Conservation (phyloP, 2,329 filamentous ascomycete genomes). For the Byssochlamys sp. region DNA sequence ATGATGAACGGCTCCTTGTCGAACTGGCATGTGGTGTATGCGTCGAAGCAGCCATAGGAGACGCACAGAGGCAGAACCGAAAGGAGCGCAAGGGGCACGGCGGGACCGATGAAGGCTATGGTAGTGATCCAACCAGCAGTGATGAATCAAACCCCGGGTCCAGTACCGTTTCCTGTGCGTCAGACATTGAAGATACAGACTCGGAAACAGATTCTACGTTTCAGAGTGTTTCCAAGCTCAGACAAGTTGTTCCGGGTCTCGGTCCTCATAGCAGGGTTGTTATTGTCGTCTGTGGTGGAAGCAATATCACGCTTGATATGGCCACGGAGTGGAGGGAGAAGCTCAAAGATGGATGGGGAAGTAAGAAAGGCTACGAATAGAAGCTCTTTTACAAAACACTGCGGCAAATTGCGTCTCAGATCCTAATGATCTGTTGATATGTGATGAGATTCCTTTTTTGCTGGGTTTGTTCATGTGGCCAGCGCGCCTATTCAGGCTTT, state of each 20-base stretch:
- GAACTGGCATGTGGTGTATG: slow-evolving; percentile 80
- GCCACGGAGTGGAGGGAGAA: slow-evolving; percentile 49
- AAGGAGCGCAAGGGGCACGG: slow-evolving; percentile 1
- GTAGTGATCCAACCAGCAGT: background rate
- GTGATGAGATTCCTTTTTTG: background rate
- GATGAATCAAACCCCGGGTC: background rate
- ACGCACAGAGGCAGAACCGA: slow-evolving; percentile 11
- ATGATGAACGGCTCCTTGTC: slow-evolving; percentile 72
- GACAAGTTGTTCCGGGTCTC: slow-evolving; percentile 53
- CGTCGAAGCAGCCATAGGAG: slow-evolving; percentile 44
- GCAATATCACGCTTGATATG: slow-evolving; percentile 54
- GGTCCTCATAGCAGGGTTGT: slow-evolving; percentile 64
- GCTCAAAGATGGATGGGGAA: slow-evolving; percentile 31
- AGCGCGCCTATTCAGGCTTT: background rate
- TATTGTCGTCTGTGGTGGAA: slow-evolving; percentile 74
- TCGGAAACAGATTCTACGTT: slow-evolving; percentile 1
- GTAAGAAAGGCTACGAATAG: background rate
- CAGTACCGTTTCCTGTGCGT: background rate
- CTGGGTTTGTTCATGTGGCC: background rate
- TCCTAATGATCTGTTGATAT: background rate
- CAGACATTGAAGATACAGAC: background rate
- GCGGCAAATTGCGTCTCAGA: background rate
- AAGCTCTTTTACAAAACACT: background rate
- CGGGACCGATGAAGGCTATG: slow-evolving; percentile 3
- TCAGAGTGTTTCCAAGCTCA: slow-evolving; percentile 37